These are phyloP conservation scores for Fusarium bulbicola DNA, from an alignment of 2,329 filamentous ascomycete genomes.

Conservation along the genomic window DNA sequence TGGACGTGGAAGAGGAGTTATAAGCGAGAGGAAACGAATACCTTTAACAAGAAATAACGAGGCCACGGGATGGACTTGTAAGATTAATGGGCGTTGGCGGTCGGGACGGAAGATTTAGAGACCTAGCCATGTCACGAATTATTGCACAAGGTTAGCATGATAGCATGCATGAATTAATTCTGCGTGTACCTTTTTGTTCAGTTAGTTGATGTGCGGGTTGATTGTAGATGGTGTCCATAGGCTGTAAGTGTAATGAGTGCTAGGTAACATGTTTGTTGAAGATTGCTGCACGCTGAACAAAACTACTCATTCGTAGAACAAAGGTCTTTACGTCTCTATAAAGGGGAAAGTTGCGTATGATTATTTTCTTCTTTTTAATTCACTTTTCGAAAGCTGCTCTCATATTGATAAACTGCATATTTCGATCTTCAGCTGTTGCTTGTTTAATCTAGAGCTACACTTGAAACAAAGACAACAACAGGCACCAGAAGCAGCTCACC, in stretches of 20 bases:
- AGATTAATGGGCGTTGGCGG: conserved; percentile 47
- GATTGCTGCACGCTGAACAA: conserved; percentile 3
- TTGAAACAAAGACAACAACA: conserved; percentile 14
- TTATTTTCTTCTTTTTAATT: not conserved
- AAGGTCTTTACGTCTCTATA: not conserved
- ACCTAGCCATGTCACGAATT: conserved; percentile 39
- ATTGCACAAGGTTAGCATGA: conserved; percentile 37
- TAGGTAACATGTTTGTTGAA: not conserved
- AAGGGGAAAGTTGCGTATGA: not conserved
- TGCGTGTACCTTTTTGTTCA: conserved; percentile 7
- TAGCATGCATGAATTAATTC: conserved; percentile 36
- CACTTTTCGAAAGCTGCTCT: not conserved
- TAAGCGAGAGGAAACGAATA: conserved; percentile 36
- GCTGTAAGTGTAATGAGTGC: not conserved
- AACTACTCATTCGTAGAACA: not conserved
- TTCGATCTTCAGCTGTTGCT: not conserved
- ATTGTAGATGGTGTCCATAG: not conserved
- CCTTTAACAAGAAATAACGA: conserved; percentile 22
- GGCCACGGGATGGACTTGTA: conserved; percentile 43
- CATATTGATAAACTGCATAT: not conserved
- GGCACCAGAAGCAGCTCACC: conserved; percentile 9
- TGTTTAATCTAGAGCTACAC: not conserved
- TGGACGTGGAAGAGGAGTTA: conserved; percentile 75
- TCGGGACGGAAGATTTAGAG: conserved; percentile 43
- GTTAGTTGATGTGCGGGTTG: not conserved